phyloP scores from a whole-genome alignment of 805 yeast species.

The Spathaspora hagerdaliae region DNA sequence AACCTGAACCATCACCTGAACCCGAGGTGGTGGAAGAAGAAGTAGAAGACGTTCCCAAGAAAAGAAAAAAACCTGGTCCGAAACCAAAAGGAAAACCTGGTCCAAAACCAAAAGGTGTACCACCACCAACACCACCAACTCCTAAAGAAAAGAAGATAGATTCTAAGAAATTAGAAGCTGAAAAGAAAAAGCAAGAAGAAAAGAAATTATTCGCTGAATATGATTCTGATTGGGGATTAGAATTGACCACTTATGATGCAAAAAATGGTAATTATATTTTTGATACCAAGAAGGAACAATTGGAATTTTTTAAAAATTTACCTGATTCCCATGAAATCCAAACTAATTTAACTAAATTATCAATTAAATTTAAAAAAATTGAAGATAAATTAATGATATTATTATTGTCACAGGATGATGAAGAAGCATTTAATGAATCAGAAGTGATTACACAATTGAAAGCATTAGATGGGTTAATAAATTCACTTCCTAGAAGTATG shows the following conservation, averaged over 20 bases:
- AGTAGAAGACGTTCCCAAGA: conserved; percentile 6
- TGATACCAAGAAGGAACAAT: conserved; percentile 28
- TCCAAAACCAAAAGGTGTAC: conserved; percentile 5
- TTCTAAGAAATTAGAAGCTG: conserved; percentile 10
- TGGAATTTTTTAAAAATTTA: conserved; percentile 17
- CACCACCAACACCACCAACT: not conserved
- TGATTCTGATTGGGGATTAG: conserved; percentile 43
- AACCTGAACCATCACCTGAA: not conserved
- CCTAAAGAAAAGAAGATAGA: conserved; percentile 4
- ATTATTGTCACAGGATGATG: conserved; percentile 8
- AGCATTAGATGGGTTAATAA: conserved; percentile 11
- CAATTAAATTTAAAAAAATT: conserved; percentile 9
- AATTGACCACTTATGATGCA: conserved; percentile 20
- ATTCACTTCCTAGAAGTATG: conserved; percentile 26
- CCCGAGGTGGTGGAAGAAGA: conserved; percentile 40
- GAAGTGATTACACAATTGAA: conserved; percentile 13
- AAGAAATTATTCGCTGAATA: conserved; percentile 15
- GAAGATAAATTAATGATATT: conserved; percentile 5
- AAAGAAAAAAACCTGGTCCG: conserved; percentile 8
- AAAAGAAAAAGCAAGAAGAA: conserved; percentile 10
- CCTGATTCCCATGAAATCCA: conserved; percentile 21
- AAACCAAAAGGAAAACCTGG: conserved; percentile 4
- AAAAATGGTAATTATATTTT: conserved; percentile 31
- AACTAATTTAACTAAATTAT: conserved; percentile 14
- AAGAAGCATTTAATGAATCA: conserved; percentile 12